phyloP scores from a whole-genome alignment of 1,284 basidiomycete genomes.

The Irpex sp. region DNA sequence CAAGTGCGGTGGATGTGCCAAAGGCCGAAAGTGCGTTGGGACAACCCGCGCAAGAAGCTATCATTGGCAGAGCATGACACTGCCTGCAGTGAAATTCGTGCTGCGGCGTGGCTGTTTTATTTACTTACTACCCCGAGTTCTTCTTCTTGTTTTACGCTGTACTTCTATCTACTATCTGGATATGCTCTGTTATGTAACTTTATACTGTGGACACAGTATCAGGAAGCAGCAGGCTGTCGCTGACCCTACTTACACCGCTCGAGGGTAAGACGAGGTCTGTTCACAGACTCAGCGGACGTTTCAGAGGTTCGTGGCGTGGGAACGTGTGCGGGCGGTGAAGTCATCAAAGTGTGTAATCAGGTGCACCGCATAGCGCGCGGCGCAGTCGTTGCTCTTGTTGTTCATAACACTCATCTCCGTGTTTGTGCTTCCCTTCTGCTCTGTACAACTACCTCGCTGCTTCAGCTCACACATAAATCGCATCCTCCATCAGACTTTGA shows the following conservation, averaged over 20 bases:
- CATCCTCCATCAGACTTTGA: background rate
- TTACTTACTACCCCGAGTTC: background rate
- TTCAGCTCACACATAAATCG: background rate
- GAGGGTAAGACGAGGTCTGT: background rate
- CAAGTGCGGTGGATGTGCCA: conserved; percentile 4
- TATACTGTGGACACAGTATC: background rate
- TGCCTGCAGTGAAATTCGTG: background rate
- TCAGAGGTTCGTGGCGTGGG: background rate
- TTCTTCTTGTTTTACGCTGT: background rate
- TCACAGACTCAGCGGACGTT: background rate
- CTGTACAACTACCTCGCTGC: conserved; percentile 1
- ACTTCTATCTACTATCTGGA: background rate
- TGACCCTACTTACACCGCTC: background rate
- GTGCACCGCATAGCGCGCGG: background rate
- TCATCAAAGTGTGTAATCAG: background rate
- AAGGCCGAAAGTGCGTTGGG: background rate
- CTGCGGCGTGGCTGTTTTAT: conserved; percentile 4
- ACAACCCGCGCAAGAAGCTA: background rate
- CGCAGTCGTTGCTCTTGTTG: background rate
- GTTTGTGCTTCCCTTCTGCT: background rate
- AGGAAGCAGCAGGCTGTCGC: background rate
- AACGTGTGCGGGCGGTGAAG: background rate
- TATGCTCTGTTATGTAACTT: background rate
- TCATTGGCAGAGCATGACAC: background rate
- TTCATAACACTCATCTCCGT: background rate